Conservation (phyloP, 225 moss, liverwort and hornwort genomes). For the Pleurozium schreberi region DNA sequence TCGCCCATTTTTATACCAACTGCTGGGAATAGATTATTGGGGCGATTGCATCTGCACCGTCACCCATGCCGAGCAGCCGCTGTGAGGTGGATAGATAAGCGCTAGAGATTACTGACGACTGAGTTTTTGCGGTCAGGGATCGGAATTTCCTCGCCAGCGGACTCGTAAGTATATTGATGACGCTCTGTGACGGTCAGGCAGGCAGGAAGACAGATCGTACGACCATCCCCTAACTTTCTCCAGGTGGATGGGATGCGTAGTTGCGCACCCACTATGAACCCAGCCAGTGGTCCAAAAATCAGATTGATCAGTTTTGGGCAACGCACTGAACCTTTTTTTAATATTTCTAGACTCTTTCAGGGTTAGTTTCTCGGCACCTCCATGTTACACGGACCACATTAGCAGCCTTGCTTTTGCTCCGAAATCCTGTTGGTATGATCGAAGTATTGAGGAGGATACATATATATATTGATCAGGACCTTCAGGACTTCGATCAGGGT, state of each 20-base stretch:
- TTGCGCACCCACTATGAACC: too few species aligned
- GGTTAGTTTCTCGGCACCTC: too few species aligned
- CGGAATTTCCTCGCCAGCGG: neutral
- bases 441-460: neutral
- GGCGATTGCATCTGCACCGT: constrained; percentile 5
- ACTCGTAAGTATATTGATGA: neutral
- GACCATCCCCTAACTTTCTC: neutral
- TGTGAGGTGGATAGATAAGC: constrained; percentile 34
- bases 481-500: neutral
- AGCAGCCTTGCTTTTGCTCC: neutral
- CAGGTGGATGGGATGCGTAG: neutral
- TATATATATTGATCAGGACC: too few species aligned
- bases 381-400: neutral
- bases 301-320: neutral
- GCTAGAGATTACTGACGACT: neutral
- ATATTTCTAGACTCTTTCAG: neutral
- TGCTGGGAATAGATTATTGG: neutral
- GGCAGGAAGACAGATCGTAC: neutral
- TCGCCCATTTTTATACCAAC: neutral
- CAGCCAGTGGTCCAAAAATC: neutral
- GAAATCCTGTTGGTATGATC: too few species aligned
- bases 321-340: neutral
- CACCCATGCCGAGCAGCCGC: neutral
- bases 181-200: neutral
- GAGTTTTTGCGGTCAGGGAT: neutral